These are phyloP conservation scores for Ophiostoma piceae DNA, from an alignment of 2,329 filamentous ascomycete genomes.

Conservation along the genomic window DNA sequence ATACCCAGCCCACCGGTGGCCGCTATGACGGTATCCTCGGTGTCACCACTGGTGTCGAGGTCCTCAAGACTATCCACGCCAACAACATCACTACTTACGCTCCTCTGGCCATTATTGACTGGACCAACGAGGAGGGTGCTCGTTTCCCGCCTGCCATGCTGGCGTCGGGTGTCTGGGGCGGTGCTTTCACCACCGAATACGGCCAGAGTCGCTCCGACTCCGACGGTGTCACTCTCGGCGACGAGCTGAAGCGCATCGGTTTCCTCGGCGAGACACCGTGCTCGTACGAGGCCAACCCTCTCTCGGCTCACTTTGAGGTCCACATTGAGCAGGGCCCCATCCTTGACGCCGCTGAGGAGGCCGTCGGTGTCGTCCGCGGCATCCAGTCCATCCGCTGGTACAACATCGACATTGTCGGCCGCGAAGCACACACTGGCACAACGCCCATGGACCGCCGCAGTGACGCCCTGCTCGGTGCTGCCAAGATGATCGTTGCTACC, in stretches of 20 bases:
- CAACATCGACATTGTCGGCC: conserved; percentile 59
- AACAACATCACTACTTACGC: conserved; percentile 63
- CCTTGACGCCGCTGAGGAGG: conserved; percentile 57
- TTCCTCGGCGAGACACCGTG: conserved; percentile 58
- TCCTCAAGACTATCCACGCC: conserved; percentile 63
- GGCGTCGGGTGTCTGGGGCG: conserved; percentile 71
- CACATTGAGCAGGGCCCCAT: conserved; percentile 82
- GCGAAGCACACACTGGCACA: conserved; percentile 69
- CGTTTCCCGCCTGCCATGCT: conserved; percentile 72
- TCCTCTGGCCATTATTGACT: conserved; percentile 69
- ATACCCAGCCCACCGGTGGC: conserved; percentile 50
- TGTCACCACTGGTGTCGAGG: conserved; percentile 66
- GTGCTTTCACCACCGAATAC: conserved; percentile 53
- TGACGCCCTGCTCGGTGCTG: conserved; percentile 39
- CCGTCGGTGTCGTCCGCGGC: conserved; percentile 65
- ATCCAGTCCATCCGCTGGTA: conserved; percentile 74
- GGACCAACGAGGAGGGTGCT: conserved; percentile 80
- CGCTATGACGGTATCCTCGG: conserved; percentile 38
- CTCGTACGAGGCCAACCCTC: conserved; percentile 54
- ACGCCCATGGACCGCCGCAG: conserved; percentile 47
- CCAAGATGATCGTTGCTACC: conserved; percentile 61
- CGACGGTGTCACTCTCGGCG: conserved; percentile 58
- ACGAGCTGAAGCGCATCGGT: conserved; percentile 65
- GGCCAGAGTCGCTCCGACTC: conserved; percentile 61
- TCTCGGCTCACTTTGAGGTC: conserved; percentile 75